A percentile compares a stretch with the other conserved stretches of the same genome.
phyloP scores from a whole-genome alignment of 306 rosid species.

The Oxytropis ochrocephala region DNA sequence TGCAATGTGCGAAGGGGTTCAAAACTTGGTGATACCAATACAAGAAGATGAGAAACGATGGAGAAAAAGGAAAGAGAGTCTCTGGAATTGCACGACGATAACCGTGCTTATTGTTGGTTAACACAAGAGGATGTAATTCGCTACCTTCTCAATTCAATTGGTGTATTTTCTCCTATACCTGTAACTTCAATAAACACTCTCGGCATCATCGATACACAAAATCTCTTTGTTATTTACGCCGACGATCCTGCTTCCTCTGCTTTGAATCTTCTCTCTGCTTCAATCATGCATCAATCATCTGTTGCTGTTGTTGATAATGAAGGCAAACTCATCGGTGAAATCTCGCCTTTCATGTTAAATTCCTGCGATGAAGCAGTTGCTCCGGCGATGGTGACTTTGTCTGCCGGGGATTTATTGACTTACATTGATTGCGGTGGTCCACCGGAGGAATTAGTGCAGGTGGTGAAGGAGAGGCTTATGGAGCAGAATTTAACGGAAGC shows the following conservation, averaged over 20 bases:
- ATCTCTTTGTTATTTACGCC: slow-evolving; percentile 40
- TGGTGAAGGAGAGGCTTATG: slow-evolving; percentile 53
- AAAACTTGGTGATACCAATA: slow-evolving; percentile 64
- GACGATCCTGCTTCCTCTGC: slow-evolving; percentile 62
- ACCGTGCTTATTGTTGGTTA: slow-evolving; percentile 65
- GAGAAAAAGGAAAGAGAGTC: slow-evolving; percentile 24
- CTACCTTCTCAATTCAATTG: slow-evolving; percentile 69
- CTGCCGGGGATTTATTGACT: slow-evolving; percentile 67
- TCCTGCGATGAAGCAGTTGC: slow-evolving; percentile 45
- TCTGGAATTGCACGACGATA: slow-evolving; percentile 36
- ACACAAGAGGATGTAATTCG: slow-evolving; percentile 85
- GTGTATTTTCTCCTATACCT: slow-evolving; percentile 42
- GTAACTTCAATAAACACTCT: slow-evolving; percentile 50
- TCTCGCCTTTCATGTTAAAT: slow-evolving; percentile 61
- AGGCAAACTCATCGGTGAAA: slow-evolving; percentile 56
- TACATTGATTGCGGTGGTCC: slow-evolving; percentile 64
- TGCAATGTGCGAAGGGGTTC: slow-evolving; percentile 58
- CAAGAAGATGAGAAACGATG: slow-evolving; percentile 8
- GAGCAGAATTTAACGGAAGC: slow-evolving; percentile 36
- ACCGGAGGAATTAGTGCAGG: slow-evolving; percentile 62
- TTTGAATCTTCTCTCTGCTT: slow-evolving; percentile 43
- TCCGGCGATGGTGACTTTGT: slow-evolving; percentile 58
- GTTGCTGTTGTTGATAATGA: slow-evolving; percentile 58
- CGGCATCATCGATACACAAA: slow-evolving; percentile 34
- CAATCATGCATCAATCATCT: slow-evolving; percentile 48